phyloP scores from a whole-genome alignment of 2,329 filamentous ascomycete species.

The Venturia asperata region DNA sequence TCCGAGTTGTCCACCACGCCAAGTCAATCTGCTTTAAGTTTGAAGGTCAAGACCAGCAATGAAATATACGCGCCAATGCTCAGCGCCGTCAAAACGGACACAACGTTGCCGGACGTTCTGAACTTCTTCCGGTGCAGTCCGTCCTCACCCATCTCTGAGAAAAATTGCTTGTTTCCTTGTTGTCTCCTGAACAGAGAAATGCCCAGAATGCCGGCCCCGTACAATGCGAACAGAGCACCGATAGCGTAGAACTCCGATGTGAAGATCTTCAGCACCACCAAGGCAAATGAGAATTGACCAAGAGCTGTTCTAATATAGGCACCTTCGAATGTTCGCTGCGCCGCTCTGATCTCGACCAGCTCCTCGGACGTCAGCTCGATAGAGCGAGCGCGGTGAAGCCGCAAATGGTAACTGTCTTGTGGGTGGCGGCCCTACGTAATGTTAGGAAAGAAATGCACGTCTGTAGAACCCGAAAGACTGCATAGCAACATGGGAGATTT shows the following conservation, averaged over 20 bases:
- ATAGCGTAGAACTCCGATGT: conserved; percentile 94
- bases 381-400: conserved; percentile 75
- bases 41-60: conserved; percentile 53
- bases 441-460: neutral
- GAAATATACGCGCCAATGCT: conserved; percentile 56
- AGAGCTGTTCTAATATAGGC: conserved; percentile 93
- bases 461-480: neutral
- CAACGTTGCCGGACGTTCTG: conserved; percentile 59
- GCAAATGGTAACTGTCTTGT: conserved; percentile 67
- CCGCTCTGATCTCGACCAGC: conserved; percentile 88
- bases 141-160: conserved; percentile 56
- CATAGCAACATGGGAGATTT: neutral
- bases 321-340: conserved; percentile 93
- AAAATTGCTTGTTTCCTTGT: conserved; percentile 92
- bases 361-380: conserved; percentile 76
- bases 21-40: conserved; percentile 30
- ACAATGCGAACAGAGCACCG: conserved; percentile 89
- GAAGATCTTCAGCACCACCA: conserved; percentile 95
- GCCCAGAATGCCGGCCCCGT: conserved; percentile 75
- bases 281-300: conserved; percentile 88
- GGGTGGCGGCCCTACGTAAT: conserved; percentile 47
- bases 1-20: conserved; percentile 23
- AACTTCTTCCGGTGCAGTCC: conserved; percentile 56
- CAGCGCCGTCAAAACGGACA: conserved; percentile 54
- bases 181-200: conserved; percentile 80